phyloP scores from a whole-genome alignment of 192 early-diverging fungal genomes.

The Coemansia sp. region DNA sequence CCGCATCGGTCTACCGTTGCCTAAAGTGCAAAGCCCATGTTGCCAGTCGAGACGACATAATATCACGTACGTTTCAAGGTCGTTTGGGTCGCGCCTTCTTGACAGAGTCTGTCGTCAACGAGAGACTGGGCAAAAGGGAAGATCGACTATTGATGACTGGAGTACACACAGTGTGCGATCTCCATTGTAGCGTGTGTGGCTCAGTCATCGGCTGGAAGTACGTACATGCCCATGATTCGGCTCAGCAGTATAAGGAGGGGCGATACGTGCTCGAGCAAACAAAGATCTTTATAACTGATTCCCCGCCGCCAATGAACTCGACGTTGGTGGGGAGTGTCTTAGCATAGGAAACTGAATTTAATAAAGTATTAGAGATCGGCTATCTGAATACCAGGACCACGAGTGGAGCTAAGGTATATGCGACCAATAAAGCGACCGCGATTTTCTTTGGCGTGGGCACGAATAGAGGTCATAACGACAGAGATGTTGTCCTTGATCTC shows the following conservation, averaged over 20 bases:
- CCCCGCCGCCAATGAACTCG: constrained; percentile 1
- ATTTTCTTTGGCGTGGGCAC: constrained; percentile 53
- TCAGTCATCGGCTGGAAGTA: constrained; percentile 47
- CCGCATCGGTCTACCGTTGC: constrained; percentile 36
- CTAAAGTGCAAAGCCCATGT: constrained; percentile 34
- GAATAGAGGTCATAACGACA: constrained; percentile 61
- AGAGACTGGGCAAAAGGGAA: constrained; percentile 29
- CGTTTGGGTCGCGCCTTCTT: constrained; percentile 42
- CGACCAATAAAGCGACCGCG: constrained; percentile 58
- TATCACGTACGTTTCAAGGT: constrained; percentile 46
- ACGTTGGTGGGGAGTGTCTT: constrained; percentile 10
- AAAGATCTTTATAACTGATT: constrained; percentile 17
- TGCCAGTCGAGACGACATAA: constrained; percentile 28
- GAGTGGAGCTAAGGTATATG: constrained; percentile 65
- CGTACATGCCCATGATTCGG: constrained; percentile 26
- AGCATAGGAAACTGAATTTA: neutral
- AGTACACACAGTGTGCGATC: constrained; percentile 45
- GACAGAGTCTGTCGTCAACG: constrained; percentile 43
- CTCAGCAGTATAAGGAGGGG: constrained; percentile 51
- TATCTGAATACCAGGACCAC: constrained; percentile 65
- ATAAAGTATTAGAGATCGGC: constrained; percentile 43
- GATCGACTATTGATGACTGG: constrained; percentile 53
- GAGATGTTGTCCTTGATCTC: constrained; percentile 56
- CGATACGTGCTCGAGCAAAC: constrained; percentile 47
- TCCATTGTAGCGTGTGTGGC: constrained; percentile 34